Evolutionary conservation across 352 stramenopile genomes (phyloP), one percentile per base, ranked within the genome.

Genomic region (Pythium utonaiense): DNA sequence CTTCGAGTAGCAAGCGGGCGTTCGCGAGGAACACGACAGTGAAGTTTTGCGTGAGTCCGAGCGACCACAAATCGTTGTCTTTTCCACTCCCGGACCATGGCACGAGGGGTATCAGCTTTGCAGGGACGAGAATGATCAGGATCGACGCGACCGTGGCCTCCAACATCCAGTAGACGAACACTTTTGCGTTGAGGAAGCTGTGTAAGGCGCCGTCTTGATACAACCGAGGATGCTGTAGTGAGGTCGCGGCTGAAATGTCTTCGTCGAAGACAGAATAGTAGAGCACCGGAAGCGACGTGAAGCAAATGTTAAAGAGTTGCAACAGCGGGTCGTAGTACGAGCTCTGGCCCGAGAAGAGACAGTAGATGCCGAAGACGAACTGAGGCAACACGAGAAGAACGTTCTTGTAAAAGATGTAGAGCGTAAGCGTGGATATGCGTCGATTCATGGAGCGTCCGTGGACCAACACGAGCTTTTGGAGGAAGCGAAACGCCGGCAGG

Each of bases 381-480:
- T 93, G 80, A 22, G 83, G 77, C 19, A 94, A 62, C 36, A 93
- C 83, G 13, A 94, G 73, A 34, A 93, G 60, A 27, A 88, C 79
- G 69, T 91, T 93, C 69, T 94, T 94, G 78, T 94, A 93, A 66
- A 94, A 94, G n/a, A 89, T 88, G 67, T 93, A 94, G 31, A 89
- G 66, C 34, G 82, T 88, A 25, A 94, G 60, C 41, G 83, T 63
- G 10, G 77, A 67, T 31, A 88, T 85, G 19, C 78, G 77, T 3
- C 80, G 66, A 51, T 90, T 86, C 75, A 86, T 95, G 47, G 75
- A 81, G 21, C 88, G 69, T 1, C 91, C 91, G 57, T 97, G 88
- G 9, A 96, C 85, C 3, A 97, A 60, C 22, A 96, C 69, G 34
- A 98, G 78, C 7, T 79, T 82, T 53, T 90, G 76, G 1, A 98